Base-by-base conservation (phyloP, 78 protist genomes). In the Polysphondylium violaceum region DNA sequence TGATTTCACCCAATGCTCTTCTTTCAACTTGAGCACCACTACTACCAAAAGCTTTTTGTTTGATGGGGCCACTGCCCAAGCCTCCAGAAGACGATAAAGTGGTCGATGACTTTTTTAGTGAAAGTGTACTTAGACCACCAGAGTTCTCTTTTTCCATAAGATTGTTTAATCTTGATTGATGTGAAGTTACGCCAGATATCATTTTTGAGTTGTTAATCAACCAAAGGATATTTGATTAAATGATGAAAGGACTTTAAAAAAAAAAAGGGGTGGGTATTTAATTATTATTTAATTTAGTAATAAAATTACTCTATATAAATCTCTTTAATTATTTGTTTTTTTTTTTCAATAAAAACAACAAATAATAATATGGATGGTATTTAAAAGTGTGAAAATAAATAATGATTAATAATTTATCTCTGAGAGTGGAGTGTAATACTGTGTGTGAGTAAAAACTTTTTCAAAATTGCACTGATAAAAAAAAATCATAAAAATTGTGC, bases 1-100 rank as follows among this genome's bases (percentile, higher is more conserved):
- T 72, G 31, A 72, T 50, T 50, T 72, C 78, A 51, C 78, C 78
- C 16, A 72, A 55, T 50, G 78, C 78, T 51, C n/a, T 72, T 72
- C 78, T 72, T 50, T 72, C 78, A 11, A 41, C 33, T 19, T 51
- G 11, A 14, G 53, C 23, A 47, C 23, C 53, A 47, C 23, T 14
- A 19, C 23, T 55, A 55, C 19, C 19, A 65, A 38, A 65, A 8
- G 40, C n/a, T 65, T 65, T 65, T 19, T 65, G 73, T 65, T 38
- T 65, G 21, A 65, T 38, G 73, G 50, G 19, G 73, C 31, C 9
- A 19, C 14, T 36, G 72, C n/a, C n/a, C n/a, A n/a, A 35, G 14
- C n/a, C 11, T 36, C 41, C 3, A 25, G 6, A 23, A 16, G 40
- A 31, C 31, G 3, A n/a, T n/a, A n/a, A 12, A 25, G 6, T n/a